A percentile compares a stretch with the other conserved stretches of the same genome.
phyloP scores from a whole-genome alignment of 305 asterid genomes.

The Fraxinus latifolia region DNA sequence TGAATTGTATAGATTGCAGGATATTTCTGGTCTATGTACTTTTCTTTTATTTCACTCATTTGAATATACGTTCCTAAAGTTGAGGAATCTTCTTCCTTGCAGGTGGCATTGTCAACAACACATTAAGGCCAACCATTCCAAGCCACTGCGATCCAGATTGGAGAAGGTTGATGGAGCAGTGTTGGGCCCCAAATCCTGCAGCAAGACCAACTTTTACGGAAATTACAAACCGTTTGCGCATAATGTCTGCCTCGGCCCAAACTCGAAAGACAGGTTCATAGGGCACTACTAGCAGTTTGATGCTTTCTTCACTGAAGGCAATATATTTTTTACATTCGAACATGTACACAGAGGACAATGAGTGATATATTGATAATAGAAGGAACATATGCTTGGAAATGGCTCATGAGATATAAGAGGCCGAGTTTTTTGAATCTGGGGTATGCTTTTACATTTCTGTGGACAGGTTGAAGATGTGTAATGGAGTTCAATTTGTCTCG shows the following conservation, averaged over 20 bases:
- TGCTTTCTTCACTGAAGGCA: constrained; percentile 23
- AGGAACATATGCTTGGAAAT: constrained; percentile 1
- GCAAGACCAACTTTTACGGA: constrained; percentile 62
- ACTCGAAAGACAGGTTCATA: constrained; percentile 34
- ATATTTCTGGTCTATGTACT: neutral
- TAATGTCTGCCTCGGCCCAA: constrained; percentile 51
- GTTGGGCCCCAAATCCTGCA: constrained; percentile 74
- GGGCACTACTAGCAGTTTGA: constrained; percentile 9
- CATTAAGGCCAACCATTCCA: constrained; percentile 72
- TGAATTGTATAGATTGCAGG: neutral
- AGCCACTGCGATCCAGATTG: constrained; percentile 65
- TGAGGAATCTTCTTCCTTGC: constrained; percentile 10
- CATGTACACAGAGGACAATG: constrained; percentile 23
- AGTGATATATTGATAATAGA: neutral
- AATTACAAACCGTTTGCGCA: constrained; percentile 58
- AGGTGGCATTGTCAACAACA: constrained; percentile 82
- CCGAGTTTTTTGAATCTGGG: neutral
- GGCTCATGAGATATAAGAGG: neutral
- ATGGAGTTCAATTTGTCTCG: neutral
- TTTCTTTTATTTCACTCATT: neutral
- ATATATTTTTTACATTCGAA: constrained; percentile 29
- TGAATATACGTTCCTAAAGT: neutral
- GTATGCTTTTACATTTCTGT: neutral
- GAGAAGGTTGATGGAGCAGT: constrained; percentile 67
- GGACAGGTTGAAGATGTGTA: neutral